A percentile compares a stretch with the other conserved stretches of the same genome.
These are phyloP conservation scores for Ophiocordyceps camponoti-leonardi DNA, from an alignment of 2,329 filamentous ascomycete species.

Conservation along the genomic window DNA sequence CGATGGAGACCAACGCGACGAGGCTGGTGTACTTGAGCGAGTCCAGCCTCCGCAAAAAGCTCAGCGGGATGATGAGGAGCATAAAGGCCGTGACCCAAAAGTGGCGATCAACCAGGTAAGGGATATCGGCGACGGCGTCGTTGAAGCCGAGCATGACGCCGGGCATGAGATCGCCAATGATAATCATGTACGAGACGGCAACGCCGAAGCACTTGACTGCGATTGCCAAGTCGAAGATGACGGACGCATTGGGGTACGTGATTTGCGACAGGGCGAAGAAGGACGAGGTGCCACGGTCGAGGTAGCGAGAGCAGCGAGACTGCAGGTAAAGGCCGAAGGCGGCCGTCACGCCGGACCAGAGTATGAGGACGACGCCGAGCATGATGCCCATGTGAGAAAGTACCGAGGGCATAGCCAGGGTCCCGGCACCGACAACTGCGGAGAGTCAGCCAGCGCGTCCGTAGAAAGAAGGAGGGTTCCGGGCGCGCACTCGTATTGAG, in stretches of 20 bases:
- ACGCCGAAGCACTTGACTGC: constrained; percentile 97
- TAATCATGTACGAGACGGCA: constrained; percentile 92
- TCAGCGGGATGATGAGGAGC: constrained; percentile 86
- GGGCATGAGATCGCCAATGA: constrained; percentile 96
- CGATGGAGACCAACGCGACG: constrained; percentile 79
- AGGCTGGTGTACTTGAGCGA: constrained; percentile 96
- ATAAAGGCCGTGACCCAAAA: constrained; percentile 99
- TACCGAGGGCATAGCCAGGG: constrained; percentile 87
- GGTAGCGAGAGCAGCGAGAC: constrained; percentile 77
- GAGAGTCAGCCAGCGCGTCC: constrained; percentile 5
- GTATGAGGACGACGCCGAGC: constrained; percentile 64
- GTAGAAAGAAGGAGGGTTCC: background rate
- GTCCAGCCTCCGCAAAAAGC: constrained; percentile 78
- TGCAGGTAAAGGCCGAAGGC: constrained; percentile 93
- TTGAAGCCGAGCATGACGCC: constrained; percentile 76
- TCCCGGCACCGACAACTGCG: constrained; percentile 78
- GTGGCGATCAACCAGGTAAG: constrained; percentile 72
- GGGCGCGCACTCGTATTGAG: constrained; percentile 70
- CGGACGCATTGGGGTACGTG: constrained; percentile 89
- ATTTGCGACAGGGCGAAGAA: constrained; percentile 97
- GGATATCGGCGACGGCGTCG: constrained; percentile 37
- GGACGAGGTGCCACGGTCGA: constrained; percentile 74
- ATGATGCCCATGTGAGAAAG: constrained; percentile 91
- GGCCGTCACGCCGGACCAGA: constrained; percentile 81
- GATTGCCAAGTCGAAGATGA: constrained; percentile 90